phyloP scores from a whole-genome alignment of 2,329 filamentous ascomycete species.

The Fusarium sambucinum region DNA sequence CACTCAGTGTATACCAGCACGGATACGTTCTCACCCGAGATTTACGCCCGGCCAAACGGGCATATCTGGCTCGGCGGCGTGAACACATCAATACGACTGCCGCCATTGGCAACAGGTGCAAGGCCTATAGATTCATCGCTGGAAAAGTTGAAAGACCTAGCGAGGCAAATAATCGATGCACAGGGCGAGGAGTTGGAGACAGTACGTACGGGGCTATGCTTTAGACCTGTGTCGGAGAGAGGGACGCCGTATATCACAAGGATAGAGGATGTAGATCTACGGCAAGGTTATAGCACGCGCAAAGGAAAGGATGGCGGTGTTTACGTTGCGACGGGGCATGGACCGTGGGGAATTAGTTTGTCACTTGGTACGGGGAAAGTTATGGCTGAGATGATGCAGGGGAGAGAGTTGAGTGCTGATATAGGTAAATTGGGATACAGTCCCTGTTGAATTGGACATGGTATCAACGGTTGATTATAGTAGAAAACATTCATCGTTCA shows the following conservation, averaged over 20 bases:
- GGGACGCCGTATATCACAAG: slow-evolving; percentile 73
- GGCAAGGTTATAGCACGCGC: slow-evolving; percentile 58
- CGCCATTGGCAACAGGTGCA: slow-evolving; percentile 53
- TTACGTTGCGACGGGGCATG: slow-evolving; percentile 78
- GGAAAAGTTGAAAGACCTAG: slow-evolving; percentile 62
- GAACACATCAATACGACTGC: slow-evolving; percentile 73
- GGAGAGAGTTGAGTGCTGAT: slow-evolving; percentile 68
- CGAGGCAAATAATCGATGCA: slow-evolving; percentile 61
- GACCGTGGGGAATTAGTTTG: slow-evolving; percentile 78
- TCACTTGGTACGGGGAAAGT: slow-evolving; percentile 77
- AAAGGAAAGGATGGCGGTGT: slow-evolving; percentile 68
- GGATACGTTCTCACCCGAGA: slow-evolving; percentile 74
- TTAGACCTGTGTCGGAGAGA: slow-evolving; percentile 74
- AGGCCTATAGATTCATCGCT: slow-evolving; percentile 53
- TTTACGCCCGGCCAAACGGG: slow-evolving; percentile 74
- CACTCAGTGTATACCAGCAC: slow-evolving; percentile 77
- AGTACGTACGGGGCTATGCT: slow-evolving; percentile 75
- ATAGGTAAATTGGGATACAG: slow-evolving; percentile 53
- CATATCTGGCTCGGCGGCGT: slow-evolving; percentile 81
- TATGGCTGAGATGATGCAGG: slow-evolving; percentile 76
- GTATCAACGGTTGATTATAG: not conserved
- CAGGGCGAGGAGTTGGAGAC: slow-evolving; percentile 67
- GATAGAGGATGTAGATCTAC: slow-evolving; percentile 68
- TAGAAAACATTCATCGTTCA: not conserved
- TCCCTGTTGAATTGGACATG: not conserved